Percentiles rank a stretch among this genome's conserved stretches.
phyloP scores from a whole-genome alignment of 176 grass and related monocot species.

The Carex pumila region DNA sequence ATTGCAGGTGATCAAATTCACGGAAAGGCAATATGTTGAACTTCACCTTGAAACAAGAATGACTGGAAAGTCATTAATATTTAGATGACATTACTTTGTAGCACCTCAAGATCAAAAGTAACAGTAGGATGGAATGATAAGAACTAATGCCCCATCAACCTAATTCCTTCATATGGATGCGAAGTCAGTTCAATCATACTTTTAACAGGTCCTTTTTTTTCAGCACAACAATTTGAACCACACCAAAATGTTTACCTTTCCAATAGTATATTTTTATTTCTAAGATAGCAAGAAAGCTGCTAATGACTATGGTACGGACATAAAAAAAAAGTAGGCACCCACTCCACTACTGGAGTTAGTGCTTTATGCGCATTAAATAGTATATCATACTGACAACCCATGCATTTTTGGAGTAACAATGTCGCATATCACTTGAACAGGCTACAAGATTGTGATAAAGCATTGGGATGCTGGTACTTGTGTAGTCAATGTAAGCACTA shows the following conservation, averaged over 20 bases:
- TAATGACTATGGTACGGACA: not conserved
- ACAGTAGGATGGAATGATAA: not conserved
- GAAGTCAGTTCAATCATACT: not conserved
- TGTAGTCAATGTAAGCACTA: not conserved
- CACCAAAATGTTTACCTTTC: not conserved
- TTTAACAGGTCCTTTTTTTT: not conserved
- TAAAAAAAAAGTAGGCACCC: not conserved
- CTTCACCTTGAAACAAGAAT: not conserved
- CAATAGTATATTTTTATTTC: not conserved
- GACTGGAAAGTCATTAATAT: not conserved
- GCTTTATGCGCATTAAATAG: not conserved
- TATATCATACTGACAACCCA: not conserved
- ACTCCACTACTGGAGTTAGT: not conserved
- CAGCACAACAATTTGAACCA: not conserved
- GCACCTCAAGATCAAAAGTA: not conserved
- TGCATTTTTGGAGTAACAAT: not conserved
- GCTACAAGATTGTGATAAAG: not conserved
- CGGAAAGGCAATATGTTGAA: not conserved
- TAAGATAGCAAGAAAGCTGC: not conserved
- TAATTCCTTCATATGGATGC: not conserved
- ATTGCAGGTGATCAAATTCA: not conserved
- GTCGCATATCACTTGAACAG: not conserved
- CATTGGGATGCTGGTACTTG: not conserved
- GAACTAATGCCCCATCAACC: not conserved
- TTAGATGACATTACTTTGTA: not conserved